These are phyloP conservation scores for Penicillium verrucosum DNA, from an alignment of 2,329 filamentous ascomycete genomes.

Conservation along the genomic window DNA sequence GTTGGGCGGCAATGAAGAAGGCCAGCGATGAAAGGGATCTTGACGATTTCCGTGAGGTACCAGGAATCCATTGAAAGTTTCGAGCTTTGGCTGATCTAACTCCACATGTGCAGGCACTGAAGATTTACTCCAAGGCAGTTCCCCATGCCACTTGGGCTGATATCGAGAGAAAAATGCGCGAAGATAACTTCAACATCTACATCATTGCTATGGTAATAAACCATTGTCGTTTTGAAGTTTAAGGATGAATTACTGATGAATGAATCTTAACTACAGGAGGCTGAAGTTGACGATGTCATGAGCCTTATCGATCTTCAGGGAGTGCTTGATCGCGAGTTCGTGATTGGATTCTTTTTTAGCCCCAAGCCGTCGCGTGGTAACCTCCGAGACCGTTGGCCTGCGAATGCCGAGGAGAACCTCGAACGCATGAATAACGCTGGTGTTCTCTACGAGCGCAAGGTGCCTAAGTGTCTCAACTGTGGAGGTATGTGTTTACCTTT, in stretches of 20 bases:
- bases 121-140: conserved; percentile 51
- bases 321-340: conserved; percentile 50
- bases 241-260: conserved; percentile 2
- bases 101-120: conserved; percentile 38
- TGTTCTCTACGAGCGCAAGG: conserved; percentile 48
- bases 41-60: conserved; percentile 49
- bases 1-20: conserved; percentile 50
- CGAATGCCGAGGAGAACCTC: conserved; percentile 49
- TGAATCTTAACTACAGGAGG: conserved; percentile 33
- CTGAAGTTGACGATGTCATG: conserved; percentile 42
- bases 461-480: conserved; percentile 53
- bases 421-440: conserved; percentile 52
- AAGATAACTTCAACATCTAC: conserved; percentile 47
- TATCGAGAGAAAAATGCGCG: conserved; percentile 52
- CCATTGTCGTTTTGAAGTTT: not conserved
- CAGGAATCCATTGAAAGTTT: not conserved
- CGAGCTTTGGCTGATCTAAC: conserved; percentile 7
- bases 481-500: conserved; percentile 33
- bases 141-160: conserved; percentile 46
- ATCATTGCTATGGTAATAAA: conserved; percentile 50
- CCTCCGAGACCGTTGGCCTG: conserved; percentile 50
- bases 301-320: conserved; percentile 55
- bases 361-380: conserved; percentile 47
- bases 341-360: conserved; percentile 49
- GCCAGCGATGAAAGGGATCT: conserved; percentile 51